phyloP scores from a whole-genome alignment of 106 monocot genomes.

The Ottelia alismoides region DNA sequence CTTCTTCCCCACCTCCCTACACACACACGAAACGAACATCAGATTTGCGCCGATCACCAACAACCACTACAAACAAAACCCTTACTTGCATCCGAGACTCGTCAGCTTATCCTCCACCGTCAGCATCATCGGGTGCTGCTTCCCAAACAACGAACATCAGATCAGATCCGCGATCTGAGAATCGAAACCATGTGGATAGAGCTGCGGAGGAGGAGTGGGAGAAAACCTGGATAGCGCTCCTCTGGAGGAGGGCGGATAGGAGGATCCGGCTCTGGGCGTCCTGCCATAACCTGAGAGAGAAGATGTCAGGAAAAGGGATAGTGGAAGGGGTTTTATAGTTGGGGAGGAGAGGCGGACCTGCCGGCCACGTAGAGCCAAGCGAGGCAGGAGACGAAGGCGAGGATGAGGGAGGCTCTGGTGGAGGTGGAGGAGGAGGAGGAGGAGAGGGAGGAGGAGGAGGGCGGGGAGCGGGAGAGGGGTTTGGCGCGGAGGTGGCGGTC shows the following conservation, averaged over 20 bases:
- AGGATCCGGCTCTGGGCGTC: constrained; percentile 73
- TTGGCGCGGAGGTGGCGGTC: constrained; percentile 44
- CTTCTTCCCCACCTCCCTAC: constrained; percentile 70
- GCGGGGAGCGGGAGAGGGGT: constrained; percentile 14
- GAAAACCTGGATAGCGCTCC: constrained; percentile 41
- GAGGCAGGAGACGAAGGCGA: constrained; percentile 68
- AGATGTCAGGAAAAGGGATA: too few relatives aligned
- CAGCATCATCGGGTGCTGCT: constrained; percentile 60
- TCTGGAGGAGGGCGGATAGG: constrained; percentile 57
- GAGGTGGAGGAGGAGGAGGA: not conserved
- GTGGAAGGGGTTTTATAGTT: too few relatives aligned
- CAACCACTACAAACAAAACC: not conserved
- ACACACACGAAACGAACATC: too few relatives aligned
- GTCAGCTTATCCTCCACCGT: constrained; percentile 80
- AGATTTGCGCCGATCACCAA: too few relatives aligned
- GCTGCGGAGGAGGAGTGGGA: not conserved
- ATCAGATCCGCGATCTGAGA: too few relatives aligned
- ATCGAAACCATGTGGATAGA: too few relatives aligned
- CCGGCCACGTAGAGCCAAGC: constrained; percentile 78
- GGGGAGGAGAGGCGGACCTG: too few relatives aligned
- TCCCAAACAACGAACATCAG: not conserved
- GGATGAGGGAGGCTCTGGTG: constrained; percentile 32
- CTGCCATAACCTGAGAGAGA: constrained; percentile 95
- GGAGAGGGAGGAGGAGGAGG: constrained; percentile 11
- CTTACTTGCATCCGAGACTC: constrained; percentile 89